Base-by-base conservation (phyloP, 306 rosid genomes). In the Lagenaria siceraria region DNA sequence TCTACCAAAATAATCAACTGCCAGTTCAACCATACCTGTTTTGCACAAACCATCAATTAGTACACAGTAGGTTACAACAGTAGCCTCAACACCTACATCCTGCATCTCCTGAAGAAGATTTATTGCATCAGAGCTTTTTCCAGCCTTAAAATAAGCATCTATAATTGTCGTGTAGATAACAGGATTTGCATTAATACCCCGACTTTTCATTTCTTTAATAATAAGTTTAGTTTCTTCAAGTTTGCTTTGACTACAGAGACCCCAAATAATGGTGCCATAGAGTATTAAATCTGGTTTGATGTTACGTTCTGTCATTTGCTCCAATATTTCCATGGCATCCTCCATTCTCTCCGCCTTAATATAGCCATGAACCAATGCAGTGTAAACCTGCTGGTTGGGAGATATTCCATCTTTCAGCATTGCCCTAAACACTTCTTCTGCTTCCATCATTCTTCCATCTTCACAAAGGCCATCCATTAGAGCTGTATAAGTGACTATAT, bases 41-140 rank as follows among this genome's bases (percentile, higher is more conserved):
- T 90, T 92, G 90, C 98, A 95, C 83, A 95, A 85, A 70, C 98
- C 97, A 83, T 95, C 90, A 65, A 92, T 89, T 77, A 95, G 84
- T n/a, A 77, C 92, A 80, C 97, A 89, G 78, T 83, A 94, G 7
- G 96, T 95, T 74, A 95, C 96, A 56, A 89, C 82, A 29, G 87
- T 88, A 59, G 84, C 75, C 84, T 92, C 90, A 21, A 90, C 69
- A 74, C 88, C 89, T 36, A 40, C 43, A 72, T 90, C 89, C 80
- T 75, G 93, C 97, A 95, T 90, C 79, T 88, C 85, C 68, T 92
- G 90, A 33, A 92, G 77, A 42, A 95, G 82, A 73, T 80, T 71
- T 78, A 90, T 84, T 58, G 96, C 97, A 78, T 84, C 90, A 14
- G 56, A 53, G 69, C 86, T 80, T 86, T 88, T 87, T 58, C 97